Evolutionary conservation across 768 basidiomycete genomes (phyloP).

Genomic region (Boletus pseudo-olivaceus): DNA sequence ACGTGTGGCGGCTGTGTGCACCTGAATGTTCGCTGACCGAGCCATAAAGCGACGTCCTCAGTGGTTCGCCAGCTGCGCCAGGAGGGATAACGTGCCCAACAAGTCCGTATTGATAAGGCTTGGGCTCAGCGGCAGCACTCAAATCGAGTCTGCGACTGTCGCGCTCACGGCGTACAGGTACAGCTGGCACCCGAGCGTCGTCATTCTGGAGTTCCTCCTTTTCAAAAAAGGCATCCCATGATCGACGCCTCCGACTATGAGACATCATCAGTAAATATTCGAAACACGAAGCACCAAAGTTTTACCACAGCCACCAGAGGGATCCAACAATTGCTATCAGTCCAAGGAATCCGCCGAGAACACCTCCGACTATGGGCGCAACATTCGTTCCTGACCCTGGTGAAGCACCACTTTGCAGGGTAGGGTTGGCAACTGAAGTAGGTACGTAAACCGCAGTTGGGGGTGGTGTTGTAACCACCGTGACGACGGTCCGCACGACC

Average conservation of each 20-base stretch:
- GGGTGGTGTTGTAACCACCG: slow-evolving; percentile 36
- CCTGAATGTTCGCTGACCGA: slow-evolving; percentile 21
- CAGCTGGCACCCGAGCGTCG: slow-evolving; percentile 14
- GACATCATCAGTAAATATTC: slow-evolving; percentile 9
- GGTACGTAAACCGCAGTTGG: slow-evolving; percentile 30
- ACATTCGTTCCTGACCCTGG: slow-evolving; percentile 30
- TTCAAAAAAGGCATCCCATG: slow-evolving; percentile 54
- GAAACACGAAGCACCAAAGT: background rate
- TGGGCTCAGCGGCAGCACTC: slow-evolving; percentile 39
- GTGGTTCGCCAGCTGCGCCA: slow-evolving; percentile 27
- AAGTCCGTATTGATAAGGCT: slow-evolving; percentile 62
- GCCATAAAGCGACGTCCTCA: slow-evolving; percentile 33
- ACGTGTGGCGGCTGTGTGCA: slow-evolving; percentile 24
- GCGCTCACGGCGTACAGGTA: slow-evolving; percentile 18
- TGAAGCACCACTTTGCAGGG: slow-evolving; percentile 12
- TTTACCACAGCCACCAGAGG: slow-evolving; percentile 53
- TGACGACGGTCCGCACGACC: slow-evolving; percentile 34
- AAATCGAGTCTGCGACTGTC: slow-evolving; percentile 29
- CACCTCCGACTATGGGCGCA: slow-evolving; percentile 51
- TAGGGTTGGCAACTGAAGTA: slow-evolving; percentile 13
- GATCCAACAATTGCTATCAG: slow-evolving; percentile 41
- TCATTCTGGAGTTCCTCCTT: slow-evolving; percentile 34
- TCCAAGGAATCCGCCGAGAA: slow-evolving; percentile 53
- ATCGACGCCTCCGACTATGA: slow-evolving; percentile 41
- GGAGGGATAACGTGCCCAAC: slow-evolving; percentile 44